phyloP scores from a whole-genome alignment of 495 filamentous ascomycete genomes.

The Aspergillus campestris region DNA sequence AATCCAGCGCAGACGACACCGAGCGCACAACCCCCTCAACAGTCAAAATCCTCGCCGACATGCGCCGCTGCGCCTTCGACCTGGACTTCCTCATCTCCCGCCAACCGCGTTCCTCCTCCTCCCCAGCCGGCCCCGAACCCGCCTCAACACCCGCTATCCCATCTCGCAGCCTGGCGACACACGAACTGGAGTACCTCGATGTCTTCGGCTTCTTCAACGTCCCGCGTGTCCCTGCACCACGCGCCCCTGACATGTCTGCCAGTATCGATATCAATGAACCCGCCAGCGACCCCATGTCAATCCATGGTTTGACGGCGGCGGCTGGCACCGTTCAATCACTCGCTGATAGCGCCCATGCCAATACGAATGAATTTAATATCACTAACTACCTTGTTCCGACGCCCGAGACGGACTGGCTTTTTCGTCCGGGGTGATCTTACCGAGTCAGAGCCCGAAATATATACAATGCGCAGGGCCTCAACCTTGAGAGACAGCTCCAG shows the following conservation, averaged over 20 bases:
- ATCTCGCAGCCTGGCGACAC: slow-evolving; percentile 57
- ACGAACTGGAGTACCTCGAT: slow-evolving; percentile 84
- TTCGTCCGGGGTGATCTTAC: slow-evolving; percentile 25
- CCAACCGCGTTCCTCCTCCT: slow-evolving; percentile 56
- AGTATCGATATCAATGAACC: slow-evolving; percentile 25
- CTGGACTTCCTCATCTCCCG: slow-evolving; percentile 80
- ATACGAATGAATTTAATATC: slow-evolving; percentile 40
- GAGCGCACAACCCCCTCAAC: slow-evolving; percentile 71
- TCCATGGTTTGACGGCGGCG: slow-evolving; percentile 28
- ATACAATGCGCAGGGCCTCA: too few species aligned
- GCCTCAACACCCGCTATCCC: slow-evolving; percentile 27
- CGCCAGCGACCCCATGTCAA: slow-evolving; percentile 34
- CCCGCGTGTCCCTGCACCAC: slow-evolving; percentile 52
- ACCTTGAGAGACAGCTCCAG: too few species aligned
- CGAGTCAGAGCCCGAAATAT: not conserved
- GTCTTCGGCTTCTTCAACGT: slow-evolving; percentile 93
- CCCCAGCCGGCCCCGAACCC: slow-evolving; percentile 28
- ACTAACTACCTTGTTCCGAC: slow-evolving; percentile 42
- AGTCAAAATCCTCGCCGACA: slow-evolving; percentile 80
- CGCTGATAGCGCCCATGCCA: slow-evolving; percentile 17
- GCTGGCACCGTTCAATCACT: slow-evolving; percentile 10
- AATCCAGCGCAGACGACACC: slow-evolving; percentile 43
- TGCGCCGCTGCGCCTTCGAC: slow-evolving; percentile 76
- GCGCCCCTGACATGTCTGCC: slow-evolving; percentile 19
- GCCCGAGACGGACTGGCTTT: slow-evolving; percentile 41